Percentiles rank a stretch among this genome's conserved stretches.
Conservation (phyloP, 257 asterid genomes). For the Eucommia ulmoides region DNA sequence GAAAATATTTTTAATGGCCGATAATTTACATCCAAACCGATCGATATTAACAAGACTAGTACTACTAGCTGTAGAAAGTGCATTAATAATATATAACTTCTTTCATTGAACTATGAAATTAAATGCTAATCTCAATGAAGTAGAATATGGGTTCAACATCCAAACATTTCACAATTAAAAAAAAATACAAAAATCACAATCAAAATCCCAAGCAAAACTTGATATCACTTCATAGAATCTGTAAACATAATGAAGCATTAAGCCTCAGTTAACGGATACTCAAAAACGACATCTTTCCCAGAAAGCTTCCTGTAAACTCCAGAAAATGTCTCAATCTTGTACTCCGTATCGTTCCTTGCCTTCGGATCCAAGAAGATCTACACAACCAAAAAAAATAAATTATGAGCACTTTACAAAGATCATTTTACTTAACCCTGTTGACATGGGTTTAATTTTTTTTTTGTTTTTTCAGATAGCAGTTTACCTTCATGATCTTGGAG, state of each 20-base stretch:
- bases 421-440: no score
- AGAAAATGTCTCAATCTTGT: slow-evolving; percentile 43
- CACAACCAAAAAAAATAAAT: neutral
- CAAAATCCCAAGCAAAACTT: neutral
- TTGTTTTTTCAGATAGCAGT: neutral
- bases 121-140: neutral
- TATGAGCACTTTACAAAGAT: neutral
- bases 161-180: neutral
- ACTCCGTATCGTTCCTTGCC: slow-evolving; percentile 42
- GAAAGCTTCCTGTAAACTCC: slow-evolving; percentile 56
- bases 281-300: slow-evolving; percentile 49
- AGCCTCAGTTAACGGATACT: slow-evolving; percentile 31
- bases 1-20: no score
- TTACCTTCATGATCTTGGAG: slow-evolving; percentile 66
- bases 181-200: neutral
- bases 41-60: no score
- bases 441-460: neutral
- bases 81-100: no score
- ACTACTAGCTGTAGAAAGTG: no score
- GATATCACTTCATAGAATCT: neutral
- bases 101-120: no score
- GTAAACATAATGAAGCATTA: neutral
- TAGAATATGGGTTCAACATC: neutral
- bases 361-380: slow-evolving; percentile 47
- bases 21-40: no score